phyloP scores from a whole-genome alignment of 2,329 filamentous ascomycete species.

The Fusarium guadeloupense region DNA sequence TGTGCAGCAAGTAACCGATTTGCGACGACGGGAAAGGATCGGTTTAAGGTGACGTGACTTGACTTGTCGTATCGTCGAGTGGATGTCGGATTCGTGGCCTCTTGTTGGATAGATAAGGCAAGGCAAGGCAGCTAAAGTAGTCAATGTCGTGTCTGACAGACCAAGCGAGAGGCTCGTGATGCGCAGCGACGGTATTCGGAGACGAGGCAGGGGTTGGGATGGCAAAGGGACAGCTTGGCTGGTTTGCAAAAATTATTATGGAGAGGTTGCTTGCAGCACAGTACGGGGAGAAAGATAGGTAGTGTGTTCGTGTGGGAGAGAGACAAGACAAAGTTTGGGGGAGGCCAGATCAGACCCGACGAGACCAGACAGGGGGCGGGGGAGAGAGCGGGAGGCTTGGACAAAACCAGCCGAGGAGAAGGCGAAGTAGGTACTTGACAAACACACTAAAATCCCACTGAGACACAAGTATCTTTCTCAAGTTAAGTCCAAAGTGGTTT shows the following conservation, averaged over 20 bases:
- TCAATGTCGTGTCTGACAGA: constrained; percentile 20
- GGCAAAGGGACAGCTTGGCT: constrained; percentile 43
- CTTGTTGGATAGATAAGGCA: constrained; percentile 11
- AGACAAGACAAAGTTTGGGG: constrained; percentile 28
- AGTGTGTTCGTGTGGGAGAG: constrained; percentile 27
- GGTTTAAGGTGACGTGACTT: constrained; percentile 6
- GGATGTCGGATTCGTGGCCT: constrained; percentile 20
- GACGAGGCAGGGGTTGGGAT: constrained; percentile 23
- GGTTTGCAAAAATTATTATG: constrained; percentile 30
- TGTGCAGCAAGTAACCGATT: constrained; percentile 11
- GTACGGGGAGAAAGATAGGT: constrained; percentile 17
- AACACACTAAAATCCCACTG: not conserved
- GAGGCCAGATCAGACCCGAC: constrained; percentile 34
- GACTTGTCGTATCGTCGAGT: constrained; percentile 24
- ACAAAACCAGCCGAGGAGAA: constrained; percentile 29
- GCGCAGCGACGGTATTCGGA: constrained; percentile 31
- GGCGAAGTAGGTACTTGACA: constrained; percentile 18
- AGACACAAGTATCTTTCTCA: not conserved
- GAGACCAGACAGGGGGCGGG: constrained; percentile 23
- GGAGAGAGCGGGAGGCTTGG: constrained; percentile 27
- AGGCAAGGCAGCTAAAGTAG: not conserved
- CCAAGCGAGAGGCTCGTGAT: constrained; percentile 32
- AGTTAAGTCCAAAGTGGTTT: constrained; percentile 29
- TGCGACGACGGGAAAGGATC: constrained; percentile 27
- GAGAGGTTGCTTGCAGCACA: constrained; percentile 27